These are phyloP conservation scores for Mimosa pudica DNA, from an alignment of 306 rosid genomes.

Conservation along the genomic window DNA sequence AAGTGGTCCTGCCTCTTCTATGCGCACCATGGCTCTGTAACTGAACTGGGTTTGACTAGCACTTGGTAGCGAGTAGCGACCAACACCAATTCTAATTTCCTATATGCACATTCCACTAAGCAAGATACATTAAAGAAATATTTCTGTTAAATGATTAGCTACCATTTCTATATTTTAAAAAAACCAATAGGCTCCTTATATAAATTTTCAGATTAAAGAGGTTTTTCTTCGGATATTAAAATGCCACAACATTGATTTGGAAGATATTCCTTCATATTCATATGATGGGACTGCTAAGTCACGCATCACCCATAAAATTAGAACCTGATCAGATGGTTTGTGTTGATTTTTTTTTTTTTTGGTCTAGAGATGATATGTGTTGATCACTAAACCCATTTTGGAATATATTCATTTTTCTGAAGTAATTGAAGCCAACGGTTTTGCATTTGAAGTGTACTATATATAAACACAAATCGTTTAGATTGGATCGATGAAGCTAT, in stretches of 20 bases:
- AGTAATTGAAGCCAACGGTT: background rate
- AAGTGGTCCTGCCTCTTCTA: background rate
- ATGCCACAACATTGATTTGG: slow-evolving; percentile 7
- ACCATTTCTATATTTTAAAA: slow-evolving; percentile 27
- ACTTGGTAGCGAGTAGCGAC: slow-evolving; percentile 17
- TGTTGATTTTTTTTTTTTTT: no score
- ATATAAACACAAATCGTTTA: background rate
- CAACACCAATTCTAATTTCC: slow-evolving; percentile 18
- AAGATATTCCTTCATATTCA: slow-evolving; percentile 57
- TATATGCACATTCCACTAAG: slow-evolving; percentile 11
- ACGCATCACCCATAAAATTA: slow-evolving; percentile 92
- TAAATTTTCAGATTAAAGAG: background rate
- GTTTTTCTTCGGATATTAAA: slow-evolving; percentile 35
- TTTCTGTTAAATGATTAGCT: slow-evolving; percentile 6
- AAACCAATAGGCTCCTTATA: background rate
- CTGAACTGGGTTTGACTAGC: no score
- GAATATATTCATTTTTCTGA: background rate
- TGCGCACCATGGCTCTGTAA: background rate
- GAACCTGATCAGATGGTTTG: slow-evolving; percentile 27
- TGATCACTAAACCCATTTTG: background rate
- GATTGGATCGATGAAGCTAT: background rate
- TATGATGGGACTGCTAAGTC: slow-evolving; percentile 90
- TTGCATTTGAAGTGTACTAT: background rate
- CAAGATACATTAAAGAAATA: slow-evolving; percentile 10
- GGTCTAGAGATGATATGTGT: no score